Conservation (phyloP, 2,329 filamentous ascomycete genomes). For the Phyllosticta capitalensis region DNA sequence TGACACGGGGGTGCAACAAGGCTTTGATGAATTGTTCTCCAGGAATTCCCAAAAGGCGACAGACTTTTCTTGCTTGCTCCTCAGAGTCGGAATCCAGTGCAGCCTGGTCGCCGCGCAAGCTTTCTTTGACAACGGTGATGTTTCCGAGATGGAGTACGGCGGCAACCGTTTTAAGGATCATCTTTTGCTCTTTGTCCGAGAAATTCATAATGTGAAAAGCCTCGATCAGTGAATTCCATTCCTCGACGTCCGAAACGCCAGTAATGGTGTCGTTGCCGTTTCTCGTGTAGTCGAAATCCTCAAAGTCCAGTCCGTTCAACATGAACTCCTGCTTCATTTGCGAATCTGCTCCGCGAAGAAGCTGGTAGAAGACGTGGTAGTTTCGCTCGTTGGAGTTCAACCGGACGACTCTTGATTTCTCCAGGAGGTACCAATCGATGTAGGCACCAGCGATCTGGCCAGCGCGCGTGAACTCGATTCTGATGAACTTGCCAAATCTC, state of each 20-base stretch:
- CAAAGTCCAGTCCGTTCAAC: constrained; percentile 63
- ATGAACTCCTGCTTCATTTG: constrained; percentile 68
- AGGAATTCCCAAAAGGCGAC: constrained; percentile 73
- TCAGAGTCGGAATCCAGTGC: constrained; percentile 67
- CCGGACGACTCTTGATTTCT: constrained; percentile 94
- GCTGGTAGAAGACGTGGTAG: constrained; percentile 96
- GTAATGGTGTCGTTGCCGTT: constrained; percentile 86
- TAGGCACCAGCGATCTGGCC: constrained; percentile 92
- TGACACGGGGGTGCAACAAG: constrained; percentile 83
- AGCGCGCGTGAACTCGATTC: constrained; percentile 82
- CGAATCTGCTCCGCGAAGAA: constrained; percentile 72
- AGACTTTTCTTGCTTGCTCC: constrained; percentile 67
- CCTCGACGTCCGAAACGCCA: constrained; percentile 80
- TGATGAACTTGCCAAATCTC: constrained; percentile 95
- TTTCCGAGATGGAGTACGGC: constrained; percentile 92
- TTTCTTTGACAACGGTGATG: constrained; percentile 81
- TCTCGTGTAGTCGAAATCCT: constrained; percentile 85
- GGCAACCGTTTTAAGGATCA: constrained; percentile 79
- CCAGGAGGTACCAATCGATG: constrained; percentile 96
- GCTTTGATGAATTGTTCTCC: constrained; percentile 79
- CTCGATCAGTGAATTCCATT: constrained; percentile 85
- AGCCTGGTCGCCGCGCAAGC: constrained; percentile 82
- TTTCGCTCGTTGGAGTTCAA: constrained; percentile 84
- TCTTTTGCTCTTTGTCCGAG: constrained; percentile 68
- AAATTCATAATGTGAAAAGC: constrained; percentile 95